phyloP scores from a whole-genome alignment of 2,329 filamentous ascomycete genomes.

The Blastomyces emzantsi region DNA sequence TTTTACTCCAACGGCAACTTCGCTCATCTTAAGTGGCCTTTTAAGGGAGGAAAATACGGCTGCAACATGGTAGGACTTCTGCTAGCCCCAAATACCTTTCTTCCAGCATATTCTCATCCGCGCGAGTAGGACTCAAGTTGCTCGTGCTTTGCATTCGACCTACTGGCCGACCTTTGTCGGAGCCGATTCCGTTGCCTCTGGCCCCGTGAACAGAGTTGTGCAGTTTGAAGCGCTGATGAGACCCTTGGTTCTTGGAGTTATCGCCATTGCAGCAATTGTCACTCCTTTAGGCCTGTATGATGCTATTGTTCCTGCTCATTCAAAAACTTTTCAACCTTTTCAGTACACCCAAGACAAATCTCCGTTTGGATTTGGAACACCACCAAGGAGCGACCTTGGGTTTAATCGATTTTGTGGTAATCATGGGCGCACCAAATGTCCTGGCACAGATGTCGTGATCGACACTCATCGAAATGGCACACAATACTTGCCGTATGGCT shows the following conservation, averaged over 20 bases:
- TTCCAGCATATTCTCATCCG: neutral
- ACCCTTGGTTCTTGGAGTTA: conserved; percentile 26
- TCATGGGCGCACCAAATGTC: conserved; percentile 18
- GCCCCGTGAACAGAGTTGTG: conserved; percentile 26
- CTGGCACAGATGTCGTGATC: conserved; percentile 18
- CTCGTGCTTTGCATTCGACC: conserved; percentile 31
- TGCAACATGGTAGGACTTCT: conserved; percentile 17
- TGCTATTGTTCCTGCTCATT: conserved; percentile 21
- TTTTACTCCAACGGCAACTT: conserved; percentile 29
- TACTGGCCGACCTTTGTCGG: conserved; percentile 37
- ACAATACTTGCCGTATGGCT: conserved; percentile 19
- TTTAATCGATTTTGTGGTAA: conserved; percentile 29
- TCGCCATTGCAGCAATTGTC: conserved; percentile 39
- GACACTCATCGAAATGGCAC: conserved; percentile 19
- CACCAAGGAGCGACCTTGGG: conserved; percentile 25
- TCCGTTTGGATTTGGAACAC: conserved; percentile 35
- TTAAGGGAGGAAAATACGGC: conserved; percentile 30
- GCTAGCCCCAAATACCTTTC: neutral
- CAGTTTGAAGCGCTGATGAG: conserved; percentile 21
- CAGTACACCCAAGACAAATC: conserved; percentile 32
- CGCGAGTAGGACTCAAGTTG: conserved; percentile 29
- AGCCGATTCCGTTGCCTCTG: conserved; percentile 29
- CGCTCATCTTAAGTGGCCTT: conserved; percentile 30
- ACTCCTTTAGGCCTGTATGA: conserved; percentile 42
- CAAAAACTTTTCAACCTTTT: conserved; percentile 24